Conservation (phyloP, 148 eudicot genomes). For the Vaccinium macrocarpon region DNA sequence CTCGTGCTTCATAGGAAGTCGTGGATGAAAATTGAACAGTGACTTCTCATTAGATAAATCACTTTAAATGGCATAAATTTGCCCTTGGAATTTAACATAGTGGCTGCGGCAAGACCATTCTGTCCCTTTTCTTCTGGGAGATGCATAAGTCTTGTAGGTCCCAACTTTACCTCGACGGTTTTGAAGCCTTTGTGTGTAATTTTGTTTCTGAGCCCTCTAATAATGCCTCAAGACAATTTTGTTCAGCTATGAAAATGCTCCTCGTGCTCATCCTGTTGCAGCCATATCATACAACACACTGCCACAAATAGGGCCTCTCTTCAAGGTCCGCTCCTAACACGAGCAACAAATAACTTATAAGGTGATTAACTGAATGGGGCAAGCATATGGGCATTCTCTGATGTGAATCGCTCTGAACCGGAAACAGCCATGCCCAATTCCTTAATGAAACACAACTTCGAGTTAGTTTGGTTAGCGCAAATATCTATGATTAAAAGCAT, state of each 20-base stretch:
- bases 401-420: background rate
- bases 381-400: background rate
- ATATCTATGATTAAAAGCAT: background rate
- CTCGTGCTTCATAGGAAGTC: too few relatives aligned
- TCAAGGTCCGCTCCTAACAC: background rate
- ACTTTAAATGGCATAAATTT: background rate
- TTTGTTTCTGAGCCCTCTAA: background rate
- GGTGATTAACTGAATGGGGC: background rate
- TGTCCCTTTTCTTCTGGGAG: background rate
- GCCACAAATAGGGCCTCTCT: background rate
- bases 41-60: background rate
- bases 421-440: background rate
- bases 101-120: background rate
- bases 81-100: background rate
- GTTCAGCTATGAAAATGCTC: background rate
- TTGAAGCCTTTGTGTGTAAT: background rate
- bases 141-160: background rate
- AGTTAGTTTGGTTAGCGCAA: background rate
- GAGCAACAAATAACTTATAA: background rate
- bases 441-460: background rate
- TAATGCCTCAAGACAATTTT: background rate
- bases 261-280: background rate
- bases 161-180: background rate
- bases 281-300: background rate
- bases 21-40: background rate